Evolutionary conservation across 1,284 basidiomycete genomes (phyloP).

Genomic region (Omphalotus olearius): DNA sequence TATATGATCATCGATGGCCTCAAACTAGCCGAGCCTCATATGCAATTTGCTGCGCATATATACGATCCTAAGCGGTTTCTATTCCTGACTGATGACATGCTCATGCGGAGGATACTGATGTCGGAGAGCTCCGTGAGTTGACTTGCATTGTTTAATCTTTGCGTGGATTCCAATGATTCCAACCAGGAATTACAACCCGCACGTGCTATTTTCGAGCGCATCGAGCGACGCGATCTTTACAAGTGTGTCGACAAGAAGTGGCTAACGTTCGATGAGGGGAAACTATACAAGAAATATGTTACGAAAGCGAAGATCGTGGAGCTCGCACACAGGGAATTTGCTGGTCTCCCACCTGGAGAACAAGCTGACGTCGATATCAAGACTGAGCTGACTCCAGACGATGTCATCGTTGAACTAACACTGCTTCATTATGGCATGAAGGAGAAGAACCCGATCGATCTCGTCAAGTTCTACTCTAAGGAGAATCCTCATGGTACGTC

Average conservation of each 20-base stretch:
- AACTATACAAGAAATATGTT: slow-evolving; percentile 36
- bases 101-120: slow-evolving; percentile 55
- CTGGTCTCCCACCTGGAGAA: background rate
- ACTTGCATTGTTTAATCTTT: background rate
- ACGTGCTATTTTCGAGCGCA: slow-evolving; percentile 54
- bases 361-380: slow-evolving; percentile 25
- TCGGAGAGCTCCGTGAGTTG: slow-evolving; percentile 41
- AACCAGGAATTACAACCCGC: slow-evolving; percentile 53
- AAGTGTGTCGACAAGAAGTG: slow-evolving; percentile 64
- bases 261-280: slow-evolving; percentile 44
- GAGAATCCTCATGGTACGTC: slow-evolving; percentile 46
- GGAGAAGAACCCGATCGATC: slow-evolving; percentile 62
- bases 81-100: slow-evolving; percentile 56
- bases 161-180: background rate
- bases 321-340: slow-evolving; percentile 32
- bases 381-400: slow-evolving; percentile 32
- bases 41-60: slow-evolving; percentile 56
- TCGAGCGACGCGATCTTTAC: slow-evolving; percentile 63
- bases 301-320: slow-evolving; percentile 53
- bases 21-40: slow-evolving; percentile 53
- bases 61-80: slow-evolving; percentile 54
- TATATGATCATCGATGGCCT: slow-evolving; percentile 77
- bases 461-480: slow-evolving; percentile 72
- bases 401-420: slow-evolving; percentile 62
- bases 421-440: slow-evolving; percentile 73